Evolutionary conservation across 2,329 filamentous ascomycete species (phyloP).

Genomic region (Anisogramma anomala): DNA sequence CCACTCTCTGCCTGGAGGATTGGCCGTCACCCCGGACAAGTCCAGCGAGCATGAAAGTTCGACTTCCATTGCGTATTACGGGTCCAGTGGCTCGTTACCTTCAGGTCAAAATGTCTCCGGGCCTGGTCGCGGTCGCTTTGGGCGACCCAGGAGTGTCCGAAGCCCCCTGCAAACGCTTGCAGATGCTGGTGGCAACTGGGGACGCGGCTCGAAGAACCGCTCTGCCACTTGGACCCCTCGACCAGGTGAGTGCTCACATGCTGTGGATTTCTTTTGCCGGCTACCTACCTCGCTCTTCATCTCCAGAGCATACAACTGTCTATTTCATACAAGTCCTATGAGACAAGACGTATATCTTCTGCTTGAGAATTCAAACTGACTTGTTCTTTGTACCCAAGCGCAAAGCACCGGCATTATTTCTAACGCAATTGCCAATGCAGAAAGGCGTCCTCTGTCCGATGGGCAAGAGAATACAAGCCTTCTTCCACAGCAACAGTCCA

Average conservation of each 20-base stretch:
- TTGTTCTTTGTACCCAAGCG: constrained; percentile 18
- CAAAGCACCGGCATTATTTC: constrained; percentile 73
- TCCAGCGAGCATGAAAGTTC: constrained; percentile 12
- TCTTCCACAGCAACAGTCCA: constrained; percentile 45
- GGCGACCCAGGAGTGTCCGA: constrained; percentile 51
- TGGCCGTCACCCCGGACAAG: constrained; percentile 20
- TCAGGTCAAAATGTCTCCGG: constrained; percentile 66
- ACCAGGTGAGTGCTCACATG: constrained; percentile 31
- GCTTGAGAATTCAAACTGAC: constrained; percentile 16
- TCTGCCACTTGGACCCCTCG: constrained; percentile 33
- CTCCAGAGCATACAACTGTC: not conserved
- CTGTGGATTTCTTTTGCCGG: not conserved
- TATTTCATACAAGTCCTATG: not conserved
- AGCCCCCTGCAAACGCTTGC: constrained; percentile 50
- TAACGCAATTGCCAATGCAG: constrained; percentile 80
- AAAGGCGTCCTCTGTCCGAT: constrained; percentile 50
- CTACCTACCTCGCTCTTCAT: not conserved
- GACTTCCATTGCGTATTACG: constrained; percentile 27
- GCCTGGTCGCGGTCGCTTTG: constrained; percentile 71
- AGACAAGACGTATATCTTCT: not conserved
- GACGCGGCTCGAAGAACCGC: constrained; percentile 34
- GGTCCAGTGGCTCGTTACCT: constrained; percentile 40
- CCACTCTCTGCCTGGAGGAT: constrained; percentile 20
- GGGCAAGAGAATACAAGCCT: constrained; percentile 72
- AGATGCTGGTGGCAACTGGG: constrained; percentile 46